phyloP scores from a whole-genome alignment of 2,329 filamentous ascomycete species.

The Pseudogymnoascus sp. region DNA sequence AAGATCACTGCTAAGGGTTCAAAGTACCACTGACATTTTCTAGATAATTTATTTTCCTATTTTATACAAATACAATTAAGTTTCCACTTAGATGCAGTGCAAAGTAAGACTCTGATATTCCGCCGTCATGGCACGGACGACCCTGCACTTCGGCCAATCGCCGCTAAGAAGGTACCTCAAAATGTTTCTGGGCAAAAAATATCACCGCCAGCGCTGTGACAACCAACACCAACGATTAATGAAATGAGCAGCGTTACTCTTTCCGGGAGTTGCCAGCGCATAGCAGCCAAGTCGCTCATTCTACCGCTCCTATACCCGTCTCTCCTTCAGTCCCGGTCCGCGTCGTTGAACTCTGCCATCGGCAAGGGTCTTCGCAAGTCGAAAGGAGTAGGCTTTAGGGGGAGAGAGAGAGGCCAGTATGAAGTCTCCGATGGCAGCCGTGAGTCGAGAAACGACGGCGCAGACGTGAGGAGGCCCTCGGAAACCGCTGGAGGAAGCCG shows the following conservation, averaged over 20 bases:
- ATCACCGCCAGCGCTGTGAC: neutral
- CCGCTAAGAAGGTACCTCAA: neutral
- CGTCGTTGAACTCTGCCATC: conserved; percentile 61
- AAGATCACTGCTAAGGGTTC: neutral
- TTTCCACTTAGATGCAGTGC: neutral
- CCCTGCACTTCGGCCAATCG: neutral
- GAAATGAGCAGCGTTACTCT: conserved; percentile 21
- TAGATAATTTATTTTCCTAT: neutral
- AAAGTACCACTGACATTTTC: neutral
- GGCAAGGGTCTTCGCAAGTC: conserved; percentile 54
- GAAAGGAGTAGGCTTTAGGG: conserved; percentile 29
- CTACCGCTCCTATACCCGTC: conserved; percentile 9
- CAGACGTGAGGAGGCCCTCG: conserved; percentile 16
- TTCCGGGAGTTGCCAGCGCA: conserved; percentile 12
- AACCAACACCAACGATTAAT: conserved; percentile 9
- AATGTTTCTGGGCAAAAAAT: conserved; percentile 7
- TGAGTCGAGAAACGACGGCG: conserved; percentile 24
- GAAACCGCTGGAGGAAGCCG: conserved; percentile 29
- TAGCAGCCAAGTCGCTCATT: conserved; percentile 10
- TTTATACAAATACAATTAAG: neutral
- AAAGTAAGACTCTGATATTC: neutral
- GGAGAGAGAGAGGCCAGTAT: conserved; percentile 15
- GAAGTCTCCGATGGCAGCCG: conserved; percentile 14
- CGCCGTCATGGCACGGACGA: conserved; percentile 1
- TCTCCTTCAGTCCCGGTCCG: conserved; percentile 31